Conservation (phyloP, 441 rosid genomes). For the Capsella rubella region DNA sequence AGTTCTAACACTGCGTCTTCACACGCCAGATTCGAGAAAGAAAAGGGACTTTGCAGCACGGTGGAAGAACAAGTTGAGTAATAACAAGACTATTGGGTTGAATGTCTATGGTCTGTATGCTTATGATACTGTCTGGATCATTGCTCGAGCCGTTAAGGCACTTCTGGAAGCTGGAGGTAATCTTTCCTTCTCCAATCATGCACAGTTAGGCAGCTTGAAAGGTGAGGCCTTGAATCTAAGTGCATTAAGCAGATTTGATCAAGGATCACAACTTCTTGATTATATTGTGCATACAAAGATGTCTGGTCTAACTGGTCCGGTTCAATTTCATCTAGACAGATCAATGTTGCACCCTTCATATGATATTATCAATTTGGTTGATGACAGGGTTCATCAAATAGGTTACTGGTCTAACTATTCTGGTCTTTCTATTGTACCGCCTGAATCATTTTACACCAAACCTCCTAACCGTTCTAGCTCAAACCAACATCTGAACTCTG, state of each 20-base stretch:
- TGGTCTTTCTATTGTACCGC: slow-evolving; percentile 72
- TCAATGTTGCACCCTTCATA: slow-evolving; percentile 68
- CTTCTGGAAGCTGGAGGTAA: slow-evolving; percentile 67
- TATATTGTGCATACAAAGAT: slow-evolving; percentile 66
- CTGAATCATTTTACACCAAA: slow-evolving; percentile 68
- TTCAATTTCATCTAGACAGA: slow-evolving; percentile 65
- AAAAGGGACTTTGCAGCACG: slow-evolving; percentile 64
- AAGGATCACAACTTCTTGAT: slow-evolving; percentile 64
- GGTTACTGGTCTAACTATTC: slow-evolving; percentile 97
- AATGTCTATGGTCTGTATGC: slow-evolving; percentile 81
- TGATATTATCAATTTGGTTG: slow-evolving; percentile 72
- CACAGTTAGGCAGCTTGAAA: slow-evolving; percentile 52
- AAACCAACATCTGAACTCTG: slow-evolving; percentile 64
- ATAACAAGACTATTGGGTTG: slow-evolving; percentile 62
- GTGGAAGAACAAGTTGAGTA: slow-evolving; percentile 68
- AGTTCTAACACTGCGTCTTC: slow-evolving; percentile 71
- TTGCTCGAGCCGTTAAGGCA: slow-evolving; percentile 74
- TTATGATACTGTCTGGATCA: slow-evolving; percentile 93
- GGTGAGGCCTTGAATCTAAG: slow-evolving; percentile 70
- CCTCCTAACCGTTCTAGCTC: slow-evolving; percentile 75
- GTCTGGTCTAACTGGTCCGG: slow-evolving; percentile 77
- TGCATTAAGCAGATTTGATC: slow-evolving; percentile 76
- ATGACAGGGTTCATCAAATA: slow-evolving; percentile 51
- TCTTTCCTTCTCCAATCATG: slow-evolving; percentile 72
- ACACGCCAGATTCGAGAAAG: slow-evolving; percentile 69